Evolutionary conservation across 768 basidiomycete genomes (phyloP).

Genomic region (Lentinus tigrinus): DNA sequence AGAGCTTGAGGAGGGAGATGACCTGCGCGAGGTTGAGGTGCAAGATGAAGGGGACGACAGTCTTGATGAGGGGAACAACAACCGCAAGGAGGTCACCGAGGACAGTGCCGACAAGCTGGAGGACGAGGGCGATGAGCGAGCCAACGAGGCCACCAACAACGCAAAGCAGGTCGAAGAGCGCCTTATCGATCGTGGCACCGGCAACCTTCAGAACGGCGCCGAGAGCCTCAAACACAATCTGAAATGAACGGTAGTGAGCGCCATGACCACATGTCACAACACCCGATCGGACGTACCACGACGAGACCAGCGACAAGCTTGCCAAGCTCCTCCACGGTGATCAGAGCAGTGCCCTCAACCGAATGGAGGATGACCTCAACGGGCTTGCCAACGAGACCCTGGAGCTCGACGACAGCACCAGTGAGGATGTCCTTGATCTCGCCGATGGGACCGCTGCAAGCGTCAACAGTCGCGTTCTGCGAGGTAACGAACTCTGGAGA

Average conservation of each 20-base stretch:
- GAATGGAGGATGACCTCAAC: constrained; percentile 26
- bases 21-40: constrained; percentile 24
- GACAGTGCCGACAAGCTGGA: constrained; percentile 21
- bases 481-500: constrained; percentile 25
- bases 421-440: constrained; percentile 26
- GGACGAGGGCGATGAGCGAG: constrained; percentile 22
- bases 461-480: constrained; percentile 24
- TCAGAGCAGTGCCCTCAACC: constrained; percentile 19
- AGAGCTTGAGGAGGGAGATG: constrained; percentile 26
- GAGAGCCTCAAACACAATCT: constrained; percentile 31
- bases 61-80: constrained; percentile 23
- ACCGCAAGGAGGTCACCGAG: constrained; percentile 24
- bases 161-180: constrained; percentile 22
- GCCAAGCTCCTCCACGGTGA: constrained; percentile 30
- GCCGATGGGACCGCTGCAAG: constrained; percentile 22
- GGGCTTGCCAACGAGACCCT: constrained; percentile 27
- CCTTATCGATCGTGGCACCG: constrained; percentile 8
- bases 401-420: constrained; percentile 23
- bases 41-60: constrained; percentile 21
- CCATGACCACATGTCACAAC: neutral
- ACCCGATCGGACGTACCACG: constrained; percentile 16
- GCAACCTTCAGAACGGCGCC: constrained; percentile 24
- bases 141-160: constrained; percentile 26
- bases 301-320: constrained; percentile 24
- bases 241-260: neutral